Conservation (phyloP, 1,139 yeast species). For the Yamadazyma blattariae region DNA sequence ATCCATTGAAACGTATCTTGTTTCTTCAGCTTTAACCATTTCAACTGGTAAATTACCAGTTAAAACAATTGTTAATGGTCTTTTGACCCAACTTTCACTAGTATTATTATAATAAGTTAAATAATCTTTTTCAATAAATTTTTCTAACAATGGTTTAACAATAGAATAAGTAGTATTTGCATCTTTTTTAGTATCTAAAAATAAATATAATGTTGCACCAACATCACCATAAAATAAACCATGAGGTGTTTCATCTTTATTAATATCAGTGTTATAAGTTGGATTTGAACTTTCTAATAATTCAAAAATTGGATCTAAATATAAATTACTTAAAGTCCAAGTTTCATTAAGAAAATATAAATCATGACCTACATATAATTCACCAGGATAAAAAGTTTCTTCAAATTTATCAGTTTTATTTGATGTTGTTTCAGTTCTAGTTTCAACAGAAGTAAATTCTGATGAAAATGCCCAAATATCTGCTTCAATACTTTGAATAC, state of each 20-base stretch:
- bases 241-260: constrained; percentile 16
- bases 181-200: constrained; percentile 41
- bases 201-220: constrained; percentile 35
- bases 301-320: constrained; percentile 50
- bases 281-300: constrained; percentile 49
- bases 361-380: constrained; percentile 66
- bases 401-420: constrained; percentile 13
- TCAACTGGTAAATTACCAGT: constrained; percentile 42
- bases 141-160: constrained; percentile 28
- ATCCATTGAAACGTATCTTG: constrained; percentile 33
- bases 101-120: constrained; percentile 31
- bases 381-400: constrained; percentile 26
- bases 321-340: constrained; percentile 47
- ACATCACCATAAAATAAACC: constrained; percentile 39
- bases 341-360: constrained; percentile 39
- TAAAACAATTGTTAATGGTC: constrained; percentile 39
- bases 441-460: constrained; percentile 21
- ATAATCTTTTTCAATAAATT: constrained; percentile 32
- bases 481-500: constrained; percentile 65
- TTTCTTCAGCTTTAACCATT: constrained; percentile 24
- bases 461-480: constrained; percentile 59
- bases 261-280: constrained; percentile 11
- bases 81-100: constrained; percentile 21
- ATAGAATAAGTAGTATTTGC: constrained; percentile 31
- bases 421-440: constrained; percentile 19